Conservation (phyloP, 2,329 filamentous ascomycete genomes). For the Diaporthe sp. region DNA sequence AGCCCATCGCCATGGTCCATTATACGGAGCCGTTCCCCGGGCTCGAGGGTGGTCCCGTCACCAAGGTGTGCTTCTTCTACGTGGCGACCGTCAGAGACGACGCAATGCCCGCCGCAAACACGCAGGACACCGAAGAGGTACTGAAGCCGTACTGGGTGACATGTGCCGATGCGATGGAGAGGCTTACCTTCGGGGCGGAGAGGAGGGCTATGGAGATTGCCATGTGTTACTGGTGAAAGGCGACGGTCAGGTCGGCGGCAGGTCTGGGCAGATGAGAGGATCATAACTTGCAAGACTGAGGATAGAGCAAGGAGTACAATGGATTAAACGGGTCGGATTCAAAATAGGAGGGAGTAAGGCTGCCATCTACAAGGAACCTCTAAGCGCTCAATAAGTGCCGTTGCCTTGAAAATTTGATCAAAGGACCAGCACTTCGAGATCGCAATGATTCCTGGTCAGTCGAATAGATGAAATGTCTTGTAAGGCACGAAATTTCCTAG, state of each 20-base stretch:
- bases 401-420: not conserved
- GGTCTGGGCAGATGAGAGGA: too few relatives aligned
- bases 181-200: constrained; percentile 49
- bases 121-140: constrained; percentile 52
- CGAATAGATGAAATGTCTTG: not conserved
- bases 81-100: constrained; percentile 52
- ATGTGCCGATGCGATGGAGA: constrained; percentile 43
- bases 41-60: constrained; percentile 48
- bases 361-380: not conserved
- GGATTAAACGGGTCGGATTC: not conserved
- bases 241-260: too few relatives aligned
- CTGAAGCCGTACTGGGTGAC: constrained; percentile 46
- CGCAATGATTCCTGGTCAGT: not conserved
- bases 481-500: not conserved
- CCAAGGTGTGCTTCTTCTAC: constrained; percentile 58
- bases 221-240: not conserved
- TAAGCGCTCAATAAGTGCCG: not conserved
- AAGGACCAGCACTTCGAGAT: not conserved
- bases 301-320: not conserved
- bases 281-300: not conserved
- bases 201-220: constrained; percentile 33
- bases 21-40: constrained; percentile 53
- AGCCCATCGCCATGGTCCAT: constrained; percentile 54
- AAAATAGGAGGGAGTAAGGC: not conserved
- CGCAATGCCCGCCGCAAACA: constrained; percentile 44